Conservation (phyloP, 148 eudicot genomes). For the Chenopodium suecicum region DNA sequence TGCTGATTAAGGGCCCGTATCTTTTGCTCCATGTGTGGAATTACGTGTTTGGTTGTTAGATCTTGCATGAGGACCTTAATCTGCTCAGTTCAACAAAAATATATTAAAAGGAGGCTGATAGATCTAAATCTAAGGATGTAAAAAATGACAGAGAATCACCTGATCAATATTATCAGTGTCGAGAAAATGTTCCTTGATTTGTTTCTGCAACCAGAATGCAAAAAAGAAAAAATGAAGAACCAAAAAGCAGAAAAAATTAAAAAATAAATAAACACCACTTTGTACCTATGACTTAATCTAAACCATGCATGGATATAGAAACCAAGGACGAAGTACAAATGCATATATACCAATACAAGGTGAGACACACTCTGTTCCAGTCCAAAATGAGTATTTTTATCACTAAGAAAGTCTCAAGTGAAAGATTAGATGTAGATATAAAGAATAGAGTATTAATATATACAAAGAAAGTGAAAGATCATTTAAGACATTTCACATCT, state of each 20-base stretch:
- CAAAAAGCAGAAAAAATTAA: neutral
- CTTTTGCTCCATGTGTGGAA: slow-evolving; percentile 95
- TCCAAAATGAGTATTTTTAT: slow-evolving; percentile 7
- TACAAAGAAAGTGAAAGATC: neutral
- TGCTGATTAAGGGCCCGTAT: slow-evolving; percentile 87
- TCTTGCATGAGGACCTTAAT: slow-evolving; percentile 70
- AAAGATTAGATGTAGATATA: neutral
- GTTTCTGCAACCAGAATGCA: slow-evolving; percentile 44
- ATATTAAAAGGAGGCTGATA: neutral
- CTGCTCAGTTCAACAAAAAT: slow-evolving; percentile 44
- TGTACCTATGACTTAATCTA: neutral
- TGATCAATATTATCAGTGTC: slow-evolving; percentile 66
- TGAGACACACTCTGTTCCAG: neutral
- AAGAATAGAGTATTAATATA: neutral
- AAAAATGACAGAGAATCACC: slow-evolving; percentile 38
- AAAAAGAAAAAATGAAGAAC: slow-evolving; percentile 1
- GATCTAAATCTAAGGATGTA: neutral
- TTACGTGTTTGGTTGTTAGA: slow-evolving; percentile 73
- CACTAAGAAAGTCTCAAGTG: neutral
- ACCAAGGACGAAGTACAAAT: too few relatives aligned
- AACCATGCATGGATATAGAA: neutral
- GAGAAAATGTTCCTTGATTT: slow-evolving; percentile 45
- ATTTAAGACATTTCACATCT: neutral
- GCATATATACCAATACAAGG: neutral
- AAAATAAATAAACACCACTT: neutral